A percentile compares a stretch with the other conserved stretches of the same genome.
phyloP scores from a whole-genome alignment of 345 rosid genomes.

The Nasturtium officinale region DNA sequence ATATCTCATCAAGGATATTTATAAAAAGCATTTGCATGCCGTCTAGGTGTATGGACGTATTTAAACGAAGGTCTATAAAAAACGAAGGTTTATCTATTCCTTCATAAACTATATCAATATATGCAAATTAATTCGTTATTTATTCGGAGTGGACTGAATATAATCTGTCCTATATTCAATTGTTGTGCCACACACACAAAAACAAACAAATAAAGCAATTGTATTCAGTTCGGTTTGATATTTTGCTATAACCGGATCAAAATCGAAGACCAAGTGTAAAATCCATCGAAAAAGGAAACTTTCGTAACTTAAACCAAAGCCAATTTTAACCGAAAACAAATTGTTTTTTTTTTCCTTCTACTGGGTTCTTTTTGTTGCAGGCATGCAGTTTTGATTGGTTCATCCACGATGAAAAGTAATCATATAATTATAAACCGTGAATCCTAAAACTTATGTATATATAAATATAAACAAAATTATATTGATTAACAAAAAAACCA shows the following conservation, averaged over 20 bases:
- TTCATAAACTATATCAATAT: neutral
- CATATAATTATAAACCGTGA: no score
- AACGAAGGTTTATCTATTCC: constrained; percentile 4
- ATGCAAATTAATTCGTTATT: constrained; percentile 6
- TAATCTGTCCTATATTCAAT: neutral
- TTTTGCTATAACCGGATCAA: neutral
- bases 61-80: no score
- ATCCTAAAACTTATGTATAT: no score
- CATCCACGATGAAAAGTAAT: neutral
- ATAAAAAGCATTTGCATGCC: neutral
- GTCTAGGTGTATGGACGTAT: constrained; percentile 29
- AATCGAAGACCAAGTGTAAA: neutral
- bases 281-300: neutral
- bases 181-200: neutral
- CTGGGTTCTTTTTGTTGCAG: neutral
- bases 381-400: neutral
- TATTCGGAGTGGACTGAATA: neutral
- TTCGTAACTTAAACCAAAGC: neutral
- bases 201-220: neutral
- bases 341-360: neutral
- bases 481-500: neutral
- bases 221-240: neutral
- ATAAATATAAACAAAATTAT: neutral
- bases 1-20: neutral
- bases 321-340: neutral